phyloP scores from a whole-genome alignment of 2,329 filamentous ascomycete genomes.

The Fusarium siculi region DNA sequence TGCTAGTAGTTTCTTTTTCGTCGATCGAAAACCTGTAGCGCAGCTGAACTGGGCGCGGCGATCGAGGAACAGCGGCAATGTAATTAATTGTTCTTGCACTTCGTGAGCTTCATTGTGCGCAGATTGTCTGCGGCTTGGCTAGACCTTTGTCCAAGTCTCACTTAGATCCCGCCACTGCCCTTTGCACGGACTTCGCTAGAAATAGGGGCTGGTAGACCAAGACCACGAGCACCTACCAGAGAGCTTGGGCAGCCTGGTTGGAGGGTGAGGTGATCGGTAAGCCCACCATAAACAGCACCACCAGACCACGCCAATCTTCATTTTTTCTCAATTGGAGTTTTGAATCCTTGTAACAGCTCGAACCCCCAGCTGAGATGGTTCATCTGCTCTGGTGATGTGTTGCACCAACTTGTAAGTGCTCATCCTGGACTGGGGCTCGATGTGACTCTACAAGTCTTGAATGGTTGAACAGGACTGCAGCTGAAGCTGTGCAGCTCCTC shows the following conservation, averaged over 20 bases:
- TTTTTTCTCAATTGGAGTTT: conserved; percentile 16
- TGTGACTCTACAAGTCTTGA: conserved; percentile 19
- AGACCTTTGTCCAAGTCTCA: conserved; percentile 26
- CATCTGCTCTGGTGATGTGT: conserved; percentile 32
- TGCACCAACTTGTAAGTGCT: conserved; percentile 1
- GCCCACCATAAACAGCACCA: conserved; percentile 39
- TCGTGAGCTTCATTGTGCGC: conserved; percentile 24
- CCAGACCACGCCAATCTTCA: conserved; percentile 33
- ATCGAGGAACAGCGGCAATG: conserved; percentile 1
- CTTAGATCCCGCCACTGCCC: conserved; percentile 26
- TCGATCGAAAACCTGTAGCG: conserved; percentile 22
- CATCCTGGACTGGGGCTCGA: conserved; percentile 12
- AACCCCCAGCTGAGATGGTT: conserved; percentile 37
- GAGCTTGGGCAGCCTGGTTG: conserved; percentile 14
- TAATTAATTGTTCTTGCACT: conserved; percentile 28
- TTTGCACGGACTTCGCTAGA: conserved; percentile 30
- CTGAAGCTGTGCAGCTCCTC: conserved; percentile 19
- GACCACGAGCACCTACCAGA: conserved; percentile 21
- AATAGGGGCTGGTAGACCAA: conserved; percentile 38
- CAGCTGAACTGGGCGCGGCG: conserved; percentile 26
- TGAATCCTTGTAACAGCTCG: conserved; percentile 24
- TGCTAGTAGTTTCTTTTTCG: conserved; percentile 34
- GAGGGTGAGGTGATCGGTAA: conserved; percentile 44
- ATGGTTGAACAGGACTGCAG: conserved; percentile 27
- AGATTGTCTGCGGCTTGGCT: conserved; percentile 26